Conservation (phyloP, 306 rosid genomes). For the Dryas alaskensis region DNA sequence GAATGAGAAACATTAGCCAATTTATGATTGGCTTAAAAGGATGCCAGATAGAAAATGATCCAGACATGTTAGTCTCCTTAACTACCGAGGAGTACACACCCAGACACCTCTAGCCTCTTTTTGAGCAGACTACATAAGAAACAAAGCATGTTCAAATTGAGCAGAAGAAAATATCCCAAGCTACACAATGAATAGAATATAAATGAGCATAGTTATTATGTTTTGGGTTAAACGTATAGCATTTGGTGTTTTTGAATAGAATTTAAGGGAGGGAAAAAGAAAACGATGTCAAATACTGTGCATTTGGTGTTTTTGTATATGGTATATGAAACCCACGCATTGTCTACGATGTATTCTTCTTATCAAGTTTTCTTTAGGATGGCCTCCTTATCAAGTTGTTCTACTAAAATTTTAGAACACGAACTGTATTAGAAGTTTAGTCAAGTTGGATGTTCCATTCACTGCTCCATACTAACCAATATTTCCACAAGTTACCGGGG, state of each 20-base stretch:
- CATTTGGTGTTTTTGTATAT: no score
- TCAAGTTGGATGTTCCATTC: not conserved
- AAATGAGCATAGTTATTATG: not conserved
- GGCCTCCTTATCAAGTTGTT: not conserved
- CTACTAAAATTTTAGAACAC: not conserved
- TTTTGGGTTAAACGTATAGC: not conserved
- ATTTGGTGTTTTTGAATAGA: not conserved
- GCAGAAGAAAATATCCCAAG: not conserved
- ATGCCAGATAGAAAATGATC: constrained; percentile 29
- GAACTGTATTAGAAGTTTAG: not conserved
- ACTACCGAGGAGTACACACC: constrained; percentile 30
- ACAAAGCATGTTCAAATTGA: not conserved
- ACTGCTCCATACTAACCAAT: no score
- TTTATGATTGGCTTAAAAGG: constrained; percentile 42
- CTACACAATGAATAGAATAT: not conserved
- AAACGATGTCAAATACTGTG: no score
- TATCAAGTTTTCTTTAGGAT: not conserved
- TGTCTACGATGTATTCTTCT: not conserved
- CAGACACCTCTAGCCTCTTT: constrained; percentile 14
- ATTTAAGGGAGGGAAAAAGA: no score
- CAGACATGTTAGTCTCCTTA: constrained; percentile 45
- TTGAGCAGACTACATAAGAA: not conserved
- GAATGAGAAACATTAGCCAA: constrained; percentile 49
- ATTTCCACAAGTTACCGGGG: not conserved
- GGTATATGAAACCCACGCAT: no score